phyloP scores from a whole-genome alignment of 2,329 filamentous ascomycete species.

The Colletotrichum aenigma region DNA sequence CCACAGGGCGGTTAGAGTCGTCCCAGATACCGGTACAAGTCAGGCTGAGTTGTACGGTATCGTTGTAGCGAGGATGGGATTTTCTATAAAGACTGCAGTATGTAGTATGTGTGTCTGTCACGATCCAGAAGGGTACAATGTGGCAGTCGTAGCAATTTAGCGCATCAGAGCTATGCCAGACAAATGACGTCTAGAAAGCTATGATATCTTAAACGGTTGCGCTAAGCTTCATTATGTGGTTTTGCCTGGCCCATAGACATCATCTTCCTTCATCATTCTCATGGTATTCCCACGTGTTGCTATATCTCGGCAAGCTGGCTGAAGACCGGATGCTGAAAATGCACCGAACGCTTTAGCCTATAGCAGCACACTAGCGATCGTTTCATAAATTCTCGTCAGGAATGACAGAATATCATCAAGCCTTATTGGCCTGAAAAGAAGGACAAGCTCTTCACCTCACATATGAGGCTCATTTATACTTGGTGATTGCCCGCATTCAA shows the following conservation, averaged over 20 bases:
- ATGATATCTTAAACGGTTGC: rapidly evolving
- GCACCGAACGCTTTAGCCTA: rapidly evolving
- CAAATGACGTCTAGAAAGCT: background rate
- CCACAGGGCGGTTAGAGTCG: background rate
- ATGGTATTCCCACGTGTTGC: background rate
- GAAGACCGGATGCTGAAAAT: rapidly evolving
- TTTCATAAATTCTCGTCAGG: background rate
- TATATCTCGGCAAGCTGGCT: background rate
- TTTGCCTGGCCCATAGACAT: background rate
- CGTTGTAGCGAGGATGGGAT: rapidly evolving
- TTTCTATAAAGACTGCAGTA: background rate
- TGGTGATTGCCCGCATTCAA: background rate
- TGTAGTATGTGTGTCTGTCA: no score
- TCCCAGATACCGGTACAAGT: background rate
- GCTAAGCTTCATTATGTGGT: background rate
- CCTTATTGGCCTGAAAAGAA: background rate
- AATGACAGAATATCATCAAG: background rate
- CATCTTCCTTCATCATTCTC: background rate
- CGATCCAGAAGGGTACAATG: no score
- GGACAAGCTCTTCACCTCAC: background rate
- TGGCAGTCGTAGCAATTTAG: no score
- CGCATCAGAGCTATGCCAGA: background rate
- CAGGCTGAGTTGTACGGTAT: background rate
- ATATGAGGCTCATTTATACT: background rate
- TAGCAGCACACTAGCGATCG: background rate